Base-by-base conservation (phyloP, 768 basidiomycete genomes). In the Rhizopogon salebrosus region DNA sequence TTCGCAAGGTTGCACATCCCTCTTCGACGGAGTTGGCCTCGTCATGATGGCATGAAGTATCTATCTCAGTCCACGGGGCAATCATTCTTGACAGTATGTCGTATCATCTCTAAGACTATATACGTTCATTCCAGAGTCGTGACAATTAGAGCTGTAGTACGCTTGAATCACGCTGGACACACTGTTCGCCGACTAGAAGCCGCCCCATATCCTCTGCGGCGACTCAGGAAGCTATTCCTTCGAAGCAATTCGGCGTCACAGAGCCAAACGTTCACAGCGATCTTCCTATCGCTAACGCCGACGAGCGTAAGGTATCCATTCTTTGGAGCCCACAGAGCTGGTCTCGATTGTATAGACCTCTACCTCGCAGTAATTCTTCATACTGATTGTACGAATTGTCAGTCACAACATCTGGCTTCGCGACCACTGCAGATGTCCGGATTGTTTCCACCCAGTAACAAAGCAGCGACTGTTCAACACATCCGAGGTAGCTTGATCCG, bases 401-500 rank as follows among this genome's bases (percentile, higher is more conserved):
- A 98, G 95, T 64, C 92, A 95, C 64, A 84, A 93, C 61, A 80
- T 92, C 37, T 97, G 92, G 89, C 72, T 98, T 22, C 76, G 92
- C 40, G 95, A 98, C 63, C 95, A 98, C 59, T 98, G 95, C 65
- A 79, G 93, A 31, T 97, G 93, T 66, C 72, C 86, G 5, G 72
- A 81, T 46, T 95, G 93, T 67, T 95, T 90, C 63, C 95, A 98
- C 67, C 73, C 85, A 0, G 65, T 84, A 54, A 98, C 95, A 16
- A 95, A 92, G 63, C 95, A 98, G 67, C 78, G 95, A n/a, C 68
- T 98, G 9, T 72, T 92, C 48, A 85, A 89, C 62, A 92, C 94
- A 1, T 92, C 87, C 58, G 84, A 89, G 57, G 95, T 88, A 59
- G 26, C 76, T 57, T 6, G 4, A 42, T 14, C 9, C 9, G 38